Evolutionary conservation across 2,329 filamentous ascomycete genomes (phyloP), one percentile per base, ranked within the genome.

Genomic region (Xylaria sp.): DNA sequence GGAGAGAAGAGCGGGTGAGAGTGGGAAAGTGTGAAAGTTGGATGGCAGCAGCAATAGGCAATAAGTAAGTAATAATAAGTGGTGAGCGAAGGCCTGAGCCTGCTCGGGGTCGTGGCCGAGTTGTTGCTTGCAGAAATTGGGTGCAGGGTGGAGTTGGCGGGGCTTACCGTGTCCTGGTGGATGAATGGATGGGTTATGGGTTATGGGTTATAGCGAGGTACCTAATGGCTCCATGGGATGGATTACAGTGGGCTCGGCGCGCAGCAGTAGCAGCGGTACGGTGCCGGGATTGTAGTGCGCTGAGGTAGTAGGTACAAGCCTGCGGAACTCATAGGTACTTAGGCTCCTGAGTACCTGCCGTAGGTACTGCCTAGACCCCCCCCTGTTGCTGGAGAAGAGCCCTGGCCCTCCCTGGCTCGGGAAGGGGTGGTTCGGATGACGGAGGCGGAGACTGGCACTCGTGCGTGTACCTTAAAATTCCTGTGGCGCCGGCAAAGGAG

Each of bases 401-500:
- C 56, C 55, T 59, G 49, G 49, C 45, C 25, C n/a, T 33, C 55
- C 57, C 50, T 61, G 25, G 60, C 47, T 58, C 61, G 61, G 60
- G 63, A 63, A 56, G 56, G 63, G 55, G 58, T 27, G 44, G 45
- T 51, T 63, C 56, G 59, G 54, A 57, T 65, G 56, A 58, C 49
- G 57, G 61, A 49, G 67, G 67, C 51, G 22, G 55, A 47, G 36
- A 45, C 59, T 58, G 36, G 59, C 57, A 69, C 47, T 60, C 17
- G 49, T 29, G 39, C 33, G 49, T 33, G 49, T 51, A 51, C 49
- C 50, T 66, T 44, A 29, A 42, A 33, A 29, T 33, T 29, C 58
- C 39, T 36, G 66, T 72, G 71, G 73, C 72, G 69, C 72, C 72
- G 71, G 71, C 31, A 17, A 31, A 45, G 45, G 67, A 70, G 66